phyloP scores from a whole-genome alignment of 2,329 filamentous ascomycete species.

The Colletotrichum liriopes region DNA sequence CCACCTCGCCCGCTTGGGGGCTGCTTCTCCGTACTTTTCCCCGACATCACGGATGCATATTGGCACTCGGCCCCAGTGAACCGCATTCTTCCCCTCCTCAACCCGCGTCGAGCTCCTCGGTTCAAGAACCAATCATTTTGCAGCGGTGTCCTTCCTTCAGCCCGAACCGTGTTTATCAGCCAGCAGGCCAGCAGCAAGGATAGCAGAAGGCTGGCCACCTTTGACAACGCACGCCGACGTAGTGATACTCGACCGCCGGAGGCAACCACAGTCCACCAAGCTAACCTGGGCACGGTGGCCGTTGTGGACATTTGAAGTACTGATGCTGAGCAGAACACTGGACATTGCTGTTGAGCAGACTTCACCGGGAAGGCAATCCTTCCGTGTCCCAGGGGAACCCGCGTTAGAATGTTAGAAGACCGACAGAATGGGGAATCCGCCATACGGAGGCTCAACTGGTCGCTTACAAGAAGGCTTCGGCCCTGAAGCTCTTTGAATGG shows the following conservation, averaged over 20 bases:
- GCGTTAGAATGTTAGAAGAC: neutral
- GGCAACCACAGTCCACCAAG: too few relatives aligned
- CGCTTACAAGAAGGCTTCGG: neutral
- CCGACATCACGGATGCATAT: neutral
- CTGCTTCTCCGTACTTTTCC: conserved; percentile 12
- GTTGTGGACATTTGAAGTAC: neutral
- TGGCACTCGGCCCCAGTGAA: neutral
- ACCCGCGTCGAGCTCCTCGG: neutral
- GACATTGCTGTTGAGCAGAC: neutral
- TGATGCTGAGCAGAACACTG: neutral
- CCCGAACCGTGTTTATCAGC: neutral
- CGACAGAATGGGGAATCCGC: neutral
- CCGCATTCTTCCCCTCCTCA: neutral
- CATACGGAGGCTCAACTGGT: neutral
- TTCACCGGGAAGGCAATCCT: neutral
- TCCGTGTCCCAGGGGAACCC: neutral
- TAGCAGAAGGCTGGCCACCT: neutral
- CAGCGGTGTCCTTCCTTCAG: neutral
- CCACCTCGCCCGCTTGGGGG: neutral
- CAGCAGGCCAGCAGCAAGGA: neutral
- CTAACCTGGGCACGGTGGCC: neutral
- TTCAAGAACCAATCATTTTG: neutral
- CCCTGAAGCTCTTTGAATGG: neutral
- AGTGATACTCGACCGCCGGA: neutral
- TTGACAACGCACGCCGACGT: neutral